These are phyloP conservation scores for Aureobasidium sp. DNA, from an alignment of 2,329 filamentous ascomycete genomes.

Conservation along the genomic window DNA sequence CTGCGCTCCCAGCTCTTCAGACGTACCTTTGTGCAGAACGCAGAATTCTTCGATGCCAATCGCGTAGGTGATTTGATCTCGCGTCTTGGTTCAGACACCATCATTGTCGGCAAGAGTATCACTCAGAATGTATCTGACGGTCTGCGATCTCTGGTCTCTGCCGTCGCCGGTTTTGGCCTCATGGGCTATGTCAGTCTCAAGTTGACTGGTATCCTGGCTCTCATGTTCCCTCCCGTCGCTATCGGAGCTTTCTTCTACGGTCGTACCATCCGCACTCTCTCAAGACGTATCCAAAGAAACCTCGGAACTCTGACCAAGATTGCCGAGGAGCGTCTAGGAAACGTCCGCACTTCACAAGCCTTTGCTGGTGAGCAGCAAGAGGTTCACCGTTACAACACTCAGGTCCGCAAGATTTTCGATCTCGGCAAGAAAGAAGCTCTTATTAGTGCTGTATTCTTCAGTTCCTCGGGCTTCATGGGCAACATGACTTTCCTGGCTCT, in stretches of 20 bases:
- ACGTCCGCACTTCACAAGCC: constrained; percentile 91
- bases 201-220: constrained; percentile 72
- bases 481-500: constrained; percentile 94
- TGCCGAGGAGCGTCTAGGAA: constrained; percentile 93
- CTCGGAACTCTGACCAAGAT: constrained; percentile 91
- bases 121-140: constrained; percentile 97
- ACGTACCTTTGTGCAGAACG: constrained; percentile 90
- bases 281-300: constrained; percentile 87
- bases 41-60: constrained; percentile 98
- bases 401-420: constrained; percentile 84
- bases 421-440: constrained; percentile 80
- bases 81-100: constrained; percentile 87
- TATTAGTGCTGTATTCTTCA: constrained; percentile 86
- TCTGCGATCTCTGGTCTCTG: constrained; percentile 82
- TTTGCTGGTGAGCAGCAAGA: constrained; percentile 92
- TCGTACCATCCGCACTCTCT: constrained; percentile 77
- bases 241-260: constrained; percentile 89
- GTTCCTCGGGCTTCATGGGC: constrained; percentile 75
- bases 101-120: constrained; percentile 97
- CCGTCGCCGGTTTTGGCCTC: constrained; percentile 76
- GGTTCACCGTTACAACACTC: constrained; percentile 80
- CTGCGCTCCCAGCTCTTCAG: constrained; percentile 84
- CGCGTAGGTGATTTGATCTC: constrained; percentile 94
- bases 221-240: constrained; percentile 87
- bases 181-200: constrained; percentile 96